phyloP scores from a whole-genome alignment of 345 rosid genomes.

The Citrus medica region DNA sequence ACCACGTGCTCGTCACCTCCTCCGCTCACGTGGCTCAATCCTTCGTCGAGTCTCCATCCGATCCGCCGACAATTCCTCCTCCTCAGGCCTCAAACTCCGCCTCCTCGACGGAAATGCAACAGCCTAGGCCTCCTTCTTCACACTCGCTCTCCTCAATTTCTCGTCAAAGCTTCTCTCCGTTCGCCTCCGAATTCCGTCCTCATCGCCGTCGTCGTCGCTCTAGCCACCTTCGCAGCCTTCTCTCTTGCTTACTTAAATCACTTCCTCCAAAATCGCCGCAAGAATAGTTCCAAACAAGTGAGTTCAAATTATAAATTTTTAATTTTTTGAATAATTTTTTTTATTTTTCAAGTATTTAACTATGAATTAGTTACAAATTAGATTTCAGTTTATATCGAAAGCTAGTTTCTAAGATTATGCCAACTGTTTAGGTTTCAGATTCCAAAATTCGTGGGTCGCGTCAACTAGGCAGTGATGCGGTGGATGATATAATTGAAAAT shows the following conservation, averaged over 20 bases:
- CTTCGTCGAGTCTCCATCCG: slow-evolving; percentile 26
- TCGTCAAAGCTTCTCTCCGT: slow-evolving; percentile 48
- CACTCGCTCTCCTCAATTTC: slow-evolving; percentile 32
- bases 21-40: slow-evolving; percentile 29
- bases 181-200: slow-evolving; percentile 40
- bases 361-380: neutral
- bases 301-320: neutral
- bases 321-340: too few relatives aligned
- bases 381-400: neutral
- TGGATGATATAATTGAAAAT: slow-evolving; percentile 23
- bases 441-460: slow-evolving; percentile 22
- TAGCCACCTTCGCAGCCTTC: slow-evolving; percentile 56
- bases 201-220: slow-evolving; percentile 54
- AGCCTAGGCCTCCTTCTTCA: slow-evolving; percentile 17
- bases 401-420: slow-evolving; percentile 1
- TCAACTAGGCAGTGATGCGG: slow-evolving; percentile 18
- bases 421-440: slow-evolving; percentile 34
- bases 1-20: slow-evolving; percentile 25
- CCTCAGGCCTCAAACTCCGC: slow-evolving; percentile 44
- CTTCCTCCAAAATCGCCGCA: slow-evolving; percentile 11
- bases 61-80: slow-evolving; percentile 51
- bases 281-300: slow-evolving; percentile 36
- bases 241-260: slow-evolving; percentile 49
- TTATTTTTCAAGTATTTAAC: neutral
- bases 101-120: slow-evolving; percentile 29